Base-by-base conservation (phyloP, 345 rosid species). In the Dipteronia dyeriana region DNA sequence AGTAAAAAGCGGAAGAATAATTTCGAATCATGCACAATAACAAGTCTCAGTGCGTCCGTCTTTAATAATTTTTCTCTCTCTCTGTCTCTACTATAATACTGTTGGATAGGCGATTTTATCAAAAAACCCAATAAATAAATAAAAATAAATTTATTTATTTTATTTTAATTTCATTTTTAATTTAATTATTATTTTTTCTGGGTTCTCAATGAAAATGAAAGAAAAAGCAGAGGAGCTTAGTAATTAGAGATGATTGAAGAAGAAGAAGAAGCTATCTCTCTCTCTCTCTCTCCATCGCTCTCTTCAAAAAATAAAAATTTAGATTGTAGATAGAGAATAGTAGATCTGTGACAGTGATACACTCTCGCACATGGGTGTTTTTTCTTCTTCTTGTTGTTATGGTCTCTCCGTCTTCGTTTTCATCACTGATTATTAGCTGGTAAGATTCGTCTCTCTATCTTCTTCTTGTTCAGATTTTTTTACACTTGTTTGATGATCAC, bases 31-130 rank as follows among this genome's bases (percentile, higher is more conserved):
- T 43, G 68, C 9, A 3, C 29, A 54, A 69, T 39, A 75, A 22
- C 0, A 34, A 34, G 45, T 70, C 84, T 79, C 78, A 79, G 86
- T 81, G 86, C 74, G 83, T 75, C 81, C 76, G 83, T 73, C 66
- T 59, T 79, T 75, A 13, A 31, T 38, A 53, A 59, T 74, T 74
- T 76, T 72, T 60, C 10, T 80, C 76, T 71, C 73, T 68, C 34
- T 49, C 70, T 69, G 70, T 68, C 34, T 47, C 70, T 69, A 34
- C 38, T 34, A 34, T 34, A 34, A 34, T 34, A 7, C 65, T 23
- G 82, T 86, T 87, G 90, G 87, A 79, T 84, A 76, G 86, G 79
- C 87, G 85, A 76, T 84, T 86, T 85, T 84, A 81, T 76, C 85
- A 75, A 79, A 61, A 26, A 74, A 73, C 49, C 53, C 45, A 20